A percentile compares a stretch with the other conserved stretches of the same genome.
Evolutionary conservation across 2,329 filamentous ascomycete genomes (phyloP).

Genomic region (Phaeosphaeria sp.): DNA sequence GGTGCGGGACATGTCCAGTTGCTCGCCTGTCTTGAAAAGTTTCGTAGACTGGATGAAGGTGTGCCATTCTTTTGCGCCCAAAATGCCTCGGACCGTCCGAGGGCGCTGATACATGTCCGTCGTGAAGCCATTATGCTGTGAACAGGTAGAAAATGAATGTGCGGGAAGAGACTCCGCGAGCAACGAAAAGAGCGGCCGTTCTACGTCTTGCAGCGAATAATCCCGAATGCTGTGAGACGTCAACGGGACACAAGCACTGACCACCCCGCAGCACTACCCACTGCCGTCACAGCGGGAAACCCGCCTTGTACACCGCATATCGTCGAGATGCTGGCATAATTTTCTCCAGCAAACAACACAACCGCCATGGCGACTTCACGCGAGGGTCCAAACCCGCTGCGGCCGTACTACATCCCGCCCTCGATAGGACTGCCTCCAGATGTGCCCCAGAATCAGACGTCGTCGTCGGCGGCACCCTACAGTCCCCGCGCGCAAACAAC

Average conservation of each 20-base stretch:
- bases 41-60: conserved; percentile 10
- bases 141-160: not conserved
- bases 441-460: conserved; percentile 42
- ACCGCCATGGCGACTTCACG: conserved; percentile 52
- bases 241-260: conserved; percentile 10
- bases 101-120: conserved; percentile 10
- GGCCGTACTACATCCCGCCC: conserved; percentile 75
- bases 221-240: conserved; percentile 24
- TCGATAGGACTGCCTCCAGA: conserved; percentile 66
- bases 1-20: conserved; percentile 16
- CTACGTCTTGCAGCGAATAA: conserved; percentile 12
- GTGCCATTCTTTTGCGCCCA: conserved; percentile 13
- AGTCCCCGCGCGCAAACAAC: conserved; percentile 50
- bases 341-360: not conserved
- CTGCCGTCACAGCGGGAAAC: conserved; percentile 6
- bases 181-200: conserved; percentile 7
- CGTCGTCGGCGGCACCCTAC: conserved; percentile 23
- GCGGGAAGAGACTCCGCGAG: not conserved
- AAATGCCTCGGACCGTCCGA: conserved; percentile 9
- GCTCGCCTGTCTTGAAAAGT: conserved; percentile 23
- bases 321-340: conserved; percentile 7
- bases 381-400: conserved; percentile 65
- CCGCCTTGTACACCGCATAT: conserved; percentile 11
- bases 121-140: conserved; percentile 20
- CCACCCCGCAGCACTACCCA: conserved; percentile 3